Percentiles rank a stretch among this genome's conserved stretches.
These are phyloP conservation scores for Alternaria arbusti DNA, from an alignment of 2,329 filamentous ascomycete species.

Conservation along the genomic window DNA sequence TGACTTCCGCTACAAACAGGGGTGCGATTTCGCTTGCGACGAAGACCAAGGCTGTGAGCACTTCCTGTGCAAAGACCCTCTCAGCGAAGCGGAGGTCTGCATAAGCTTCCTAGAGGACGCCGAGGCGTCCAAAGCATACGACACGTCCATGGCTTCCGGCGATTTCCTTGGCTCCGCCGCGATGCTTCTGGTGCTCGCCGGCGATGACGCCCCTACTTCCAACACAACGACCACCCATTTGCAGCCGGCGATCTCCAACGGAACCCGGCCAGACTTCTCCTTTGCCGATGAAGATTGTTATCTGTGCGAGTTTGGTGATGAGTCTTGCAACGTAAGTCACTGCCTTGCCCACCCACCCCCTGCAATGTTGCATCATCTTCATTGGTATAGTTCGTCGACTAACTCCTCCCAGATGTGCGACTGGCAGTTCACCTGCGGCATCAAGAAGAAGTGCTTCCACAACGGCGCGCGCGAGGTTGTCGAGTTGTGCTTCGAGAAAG, in stretches of 20 bases:
- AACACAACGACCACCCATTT: not conserved
- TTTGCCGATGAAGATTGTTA: slow-evolving; percentile 4
- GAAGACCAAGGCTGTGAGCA: not conserved
- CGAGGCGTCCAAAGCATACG: not conserved
- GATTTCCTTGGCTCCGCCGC: not conserved
- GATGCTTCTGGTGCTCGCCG: not conserved
- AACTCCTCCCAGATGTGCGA: slow-evolving; percentile 6
- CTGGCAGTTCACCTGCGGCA: slow-evolving; percentile 14
- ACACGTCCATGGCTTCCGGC: not conserved
- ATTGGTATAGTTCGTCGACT: slow-evolving; percentile 3
- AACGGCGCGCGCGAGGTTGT: slow-evolving; percentile 3
- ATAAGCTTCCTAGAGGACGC: not conserved
- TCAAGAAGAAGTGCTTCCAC: slow-evolving; percentile 16
- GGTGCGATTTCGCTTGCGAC: not conserved
- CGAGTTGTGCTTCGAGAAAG: slow-evolving; percentile 14
- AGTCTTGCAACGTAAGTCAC: slow-evolving; percentile 7
- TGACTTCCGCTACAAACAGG: not conserved
- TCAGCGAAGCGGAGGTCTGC: not conserved
- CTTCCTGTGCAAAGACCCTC: not conserved
- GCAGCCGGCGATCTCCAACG: not conserved
- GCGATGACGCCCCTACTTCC: not conserved
- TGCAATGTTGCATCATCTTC: not conserved
- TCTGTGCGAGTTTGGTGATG: not conserved
- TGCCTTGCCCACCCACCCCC: not conserved
- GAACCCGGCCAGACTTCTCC: not conserved